Evolutionary conservation across 768 basidiomycete genomes (phyloP).

Genomic region (Lentinula sp.): DNA sequence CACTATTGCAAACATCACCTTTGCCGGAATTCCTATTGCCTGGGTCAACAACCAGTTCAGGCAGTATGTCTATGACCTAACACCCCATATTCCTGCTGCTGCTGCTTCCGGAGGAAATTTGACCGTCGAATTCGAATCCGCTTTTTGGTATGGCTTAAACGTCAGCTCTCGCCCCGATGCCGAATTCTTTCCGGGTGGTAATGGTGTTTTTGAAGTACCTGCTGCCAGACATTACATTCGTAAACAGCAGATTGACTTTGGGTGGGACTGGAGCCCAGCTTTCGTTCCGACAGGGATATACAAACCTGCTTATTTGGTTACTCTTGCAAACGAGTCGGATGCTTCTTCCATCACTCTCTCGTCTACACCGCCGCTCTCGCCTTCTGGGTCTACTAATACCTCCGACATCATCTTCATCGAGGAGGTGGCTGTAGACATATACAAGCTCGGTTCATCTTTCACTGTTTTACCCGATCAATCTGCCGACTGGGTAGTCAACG

Average conservation of each 20-base stretch:
- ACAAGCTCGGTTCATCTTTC: conserved; percentile 43
- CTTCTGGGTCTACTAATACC: conserved; percentile 17
- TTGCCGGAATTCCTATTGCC: conserved; percentile 44
- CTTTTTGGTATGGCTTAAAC: conserved; percentile 47
- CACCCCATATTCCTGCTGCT: conserved; percentile 24
- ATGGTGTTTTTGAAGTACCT: conserved; percentile 1
- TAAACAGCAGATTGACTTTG: conserved; percentile 49
- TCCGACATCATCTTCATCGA: conserved; percentile 37
- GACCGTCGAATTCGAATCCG: conserved; percentile 47
- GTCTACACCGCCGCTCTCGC: conserved; percentile 18
- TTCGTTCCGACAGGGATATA: conserved; percentile 51
- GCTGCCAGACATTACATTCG: conserved; percentile 23
- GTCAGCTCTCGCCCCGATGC: conserved; percentile 43
- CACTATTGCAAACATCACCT: conserved; percentile 49
- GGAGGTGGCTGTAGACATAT: conserved; percentile 49
- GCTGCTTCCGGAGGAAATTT: conserved; percentile 31
- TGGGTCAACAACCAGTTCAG: conserved; percentile 57
- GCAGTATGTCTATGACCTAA: conserved; percentile 48
- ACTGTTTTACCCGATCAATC: conserved; percentile 36
- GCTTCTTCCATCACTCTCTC: conserved; percentile 9
- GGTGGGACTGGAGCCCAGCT: conserved; percentile 42
- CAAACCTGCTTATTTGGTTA: conserved; percentile 50
- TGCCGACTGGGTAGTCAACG: conserved; percentile 51
- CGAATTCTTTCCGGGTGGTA: conserved; percentile 30
- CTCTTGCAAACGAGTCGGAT: conserved; percentile 20